Conservation (phyloP, 108 stramenopile species). For the Epithemia pelagica region DNA sequence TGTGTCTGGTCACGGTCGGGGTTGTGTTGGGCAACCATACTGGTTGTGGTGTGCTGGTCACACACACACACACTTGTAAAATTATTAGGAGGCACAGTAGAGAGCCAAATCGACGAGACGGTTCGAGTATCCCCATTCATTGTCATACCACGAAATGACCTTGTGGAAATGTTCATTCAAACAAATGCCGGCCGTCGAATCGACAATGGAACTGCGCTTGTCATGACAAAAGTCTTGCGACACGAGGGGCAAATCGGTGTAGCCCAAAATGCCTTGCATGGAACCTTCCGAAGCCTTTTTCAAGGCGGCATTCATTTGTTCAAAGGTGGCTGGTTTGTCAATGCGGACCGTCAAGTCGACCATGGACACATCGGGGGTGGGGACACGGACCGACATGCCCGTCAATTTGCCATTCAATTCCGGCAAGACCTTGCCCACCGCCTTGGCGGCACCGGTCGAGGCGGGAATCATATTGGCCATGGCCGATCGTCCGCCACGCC, state of each 20-base stretch:
- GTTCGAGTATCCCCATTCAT: conserved; percentile 85
- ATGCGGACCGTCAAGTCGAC: conserved; percentile 93
- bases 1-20: no score
- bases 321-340: conserved; percentile 80
- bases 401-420: conserved; percentile 75
- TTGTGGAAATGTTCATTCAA: conserved; percentile 96
- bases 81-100: conserved; percentile 21
- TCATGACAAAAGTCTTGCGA: conserved; percentile 93
- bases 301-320: conserved; percentile 85
- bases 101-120: conserved; percentile 87
- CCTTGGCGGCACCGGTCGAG: conserved; percentile 93
- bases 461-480: conserved; percentile 88
- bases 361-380: conserved; percentile 93
- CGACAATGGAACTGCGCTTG: conserved; percentile 80
- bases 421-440: conserved; percentile 90
- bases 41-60: no score
- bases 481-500: conserved; percentile 68
- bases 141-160: conserved; percentile 97
- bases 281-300: conserved; percentile 90
- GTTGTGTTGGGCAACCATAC: no score
- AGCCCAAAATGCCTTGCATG: conserved; percentile 91
- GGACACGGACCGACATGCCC: conserved; percentile 90
- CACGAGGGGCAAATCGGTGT: conserved; percentile 90
- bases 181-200: conserved; percentile 86
- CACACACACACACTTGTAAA: no score